These are phyloP conservation scores for Stereocaulon alpinum DNA, from an alignment of 495 filamentous ascomycete species.

Conservation along the genomic window DNA sequence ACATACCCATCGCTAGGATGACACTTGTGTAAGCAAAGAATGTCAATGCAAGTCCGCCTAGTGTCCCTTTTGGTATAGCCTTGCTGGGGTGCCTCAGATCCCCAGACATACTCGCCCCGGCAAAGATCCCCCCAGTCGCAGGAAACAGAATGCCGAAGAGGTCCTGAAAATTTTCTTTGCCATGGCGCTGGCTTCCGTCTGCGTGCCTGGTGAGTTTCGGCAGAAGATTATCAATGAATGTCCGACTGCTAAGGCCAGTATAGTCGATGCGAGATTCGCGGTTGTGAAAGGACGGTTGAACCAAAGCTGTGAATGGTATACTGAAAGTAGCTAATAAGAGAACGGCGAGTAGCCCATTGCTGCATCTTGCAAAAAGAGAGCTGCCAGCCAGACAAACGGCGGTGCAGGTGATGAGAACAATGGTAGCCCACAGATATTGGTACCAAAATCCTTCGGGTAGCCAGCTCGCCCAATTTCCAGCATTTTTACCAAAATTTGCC, in stretches of 20 bases:
- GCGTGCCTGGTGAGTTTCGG: constrained; percentile 58
- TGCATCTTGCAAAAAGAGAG: constrained; percentile 68
- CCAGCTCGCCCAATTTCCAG: constrained; percentile 48
- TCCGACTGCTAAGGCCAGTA: constrained; percentile 60
- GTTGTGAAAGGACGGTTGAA: constrained; percentile 55
- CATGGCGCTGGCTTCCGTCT: constrained; percentile 54
- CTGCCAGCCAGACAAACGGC: constrained; percentile 70
- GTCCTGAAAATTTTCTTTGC: constrained; percentile 66
- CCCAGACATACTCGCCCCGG: constrained; percentile 67
- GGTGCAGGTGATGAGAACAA: constrained; percentile 63
- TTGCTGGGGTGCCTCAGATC: constrained; percentile 77
- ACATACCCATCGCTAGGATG: constrained; percentile 53
- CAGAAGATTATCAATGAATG: constrained; percentile 59
- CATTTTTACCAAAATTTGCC: constrained; percentile 57
- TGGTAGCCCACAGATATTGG: constrained; percentile 68
- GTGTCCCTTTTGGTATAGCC: constrained; percentile 70
- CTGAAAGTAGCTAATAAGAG: constrained; percentile 67
- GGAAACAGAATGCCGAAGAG: constrained; percentile 84
- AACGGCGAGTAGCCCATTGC: constrained; percentile 67
- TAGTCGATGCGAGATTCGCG: constrained; percentile 55
- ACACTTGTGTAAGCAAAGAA: constrained; percentile 68
- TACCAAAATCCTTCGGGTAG: constrained; percentile 68
- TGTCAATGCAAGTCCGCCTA: constrained; percentile 65
- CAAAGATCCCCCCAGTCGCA: constrained; percentile 65
- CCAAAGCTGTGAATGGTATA: constrained; percentile 65